These are phyloP conservation scores for Diplodia mutila DNA, from an alignment of 2,329 filamentous ascomycete genomes.

Conservation along the genomic window DNA sequence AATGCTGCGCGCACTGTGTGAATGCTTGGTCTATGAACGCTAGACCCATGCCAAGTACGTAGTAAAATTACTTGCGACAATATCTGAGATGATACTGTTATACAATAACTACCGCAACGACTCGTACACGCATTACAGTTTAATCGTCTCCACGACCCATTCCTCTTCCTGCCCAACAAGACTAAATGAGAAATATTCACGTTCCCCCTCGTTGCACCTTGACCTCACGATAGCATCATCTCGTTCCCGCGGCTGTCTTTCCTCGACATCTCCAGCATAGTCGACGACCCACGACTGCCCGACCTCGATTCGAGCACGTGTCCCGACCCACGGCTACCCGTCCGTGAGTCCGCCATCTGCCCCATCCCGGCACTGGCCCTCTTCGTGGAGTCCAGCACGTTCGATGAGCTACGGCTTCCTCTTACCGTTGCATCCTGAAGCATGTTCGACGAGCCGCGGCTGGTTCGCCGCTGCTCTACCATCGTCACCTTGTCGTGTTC, in stretches of 20 bases:
- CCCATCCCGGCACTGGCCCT: neutral
- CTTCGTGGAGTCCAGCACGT: neutral
- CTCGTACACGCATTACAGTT: neutral
- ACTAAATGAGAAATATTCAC: neutral
- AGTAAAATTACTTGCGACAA: no score
- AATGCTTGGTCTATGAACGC: no score
- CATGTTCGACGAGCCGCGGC: slow-evolving; percentile 3
- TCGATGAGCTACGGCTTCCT: neutral
- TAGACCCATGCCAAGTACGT: no score
- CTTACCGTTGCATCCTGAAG: neutral
- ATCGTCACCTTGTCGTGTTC: slow-evolving; percentile 1
- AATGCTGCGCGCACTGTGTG: no score
- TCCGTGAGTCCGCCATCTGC: neutral
- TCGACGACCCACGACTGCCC: neutral
- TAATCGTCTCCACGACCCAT: neutral
- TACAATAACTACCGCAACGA: slow-evolving; percentile 1
- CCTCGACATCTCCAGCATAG: neutral
- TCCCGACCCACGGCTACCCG: neutral
- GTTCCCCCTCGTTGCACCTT: neutral
- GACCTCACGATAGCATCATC: neutral
- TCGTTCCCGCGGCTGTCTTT: neutral
- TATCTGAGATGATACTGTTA: neutral
- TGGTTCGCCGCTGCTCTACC: slow-evolving; percentile 9
- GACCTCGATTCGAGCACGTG: neutral
- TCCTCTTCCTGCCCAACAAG: neutral